phyloP scores from a whole-genome alignment of 805 yeast species.

The Saccharomycopsis malanga region DNA sequence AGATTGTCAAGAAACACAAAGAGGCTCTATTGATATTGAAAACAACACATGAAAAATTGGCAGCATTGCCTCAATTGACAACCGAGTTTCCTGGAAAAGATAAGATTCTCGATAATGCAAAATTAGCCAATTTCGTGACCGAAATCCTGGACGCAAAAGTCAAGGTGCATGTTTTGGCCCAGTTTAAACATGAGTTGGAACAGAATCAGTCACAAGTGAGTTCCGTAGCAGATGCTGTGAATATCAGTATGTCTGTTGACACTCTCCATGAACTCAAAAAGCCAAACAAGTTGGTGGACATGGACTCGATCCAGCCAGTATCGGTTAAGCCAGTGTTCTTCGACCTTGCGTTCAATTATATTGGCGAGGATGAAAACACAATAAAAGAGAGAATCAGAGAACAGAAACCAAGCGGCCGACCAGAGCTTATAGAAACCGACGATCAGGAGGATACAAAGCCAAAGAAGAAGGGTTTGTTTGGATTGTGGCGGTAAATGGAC shows the following conservation, averaged over 20 bases:
- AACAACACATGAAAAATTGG: slow-evolving; percentile 23
- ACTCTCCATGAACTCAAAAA: slow-evolving; percentile 25
- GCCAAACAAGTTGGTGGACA: slow-evolving; percentile 23
- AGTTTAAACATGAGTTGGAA: slow-evolving; percentile 32
- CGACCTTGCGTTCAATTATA: slow-evolving; percentile 82
- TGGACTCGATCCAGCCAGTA: slow-evolving; percentile 45
- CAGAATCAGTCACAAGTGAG: slow-evolving; percentile 26
- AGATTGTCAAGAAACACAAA: slow-evolving; percentile 33
- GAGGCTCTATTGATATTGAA: slow-evolving; percentile 38
- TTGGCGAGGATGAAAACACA: slow-evolving; percentile 33
- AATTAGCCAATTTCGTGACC: slow-evolving; percentile 26
- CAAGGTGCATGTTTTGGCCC: slow-evolving; percentile 42
- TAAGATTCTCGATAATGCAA: slow-evolving; percentile 33
- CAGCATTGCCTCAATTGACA: slow-evolving; percentile 19
- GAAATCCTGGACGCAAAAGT: slow-evolving; percentile 23
- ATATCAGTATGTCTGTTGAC: slow-evolving; percentile 25
- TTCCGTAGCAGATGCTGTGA: slow-evolving; percentile 31
- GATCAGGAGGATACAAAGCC: slow-evolving; percentile 25
- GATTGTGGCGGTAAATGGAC: slow-evolving; percentile 51
- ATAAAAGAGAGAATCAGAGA: slow-evolving; percentile 17
- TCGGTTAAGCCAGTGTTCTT: slow-evolving; percentile 84
- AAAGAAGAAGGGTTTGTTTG: slow-evolving; percentile 64
- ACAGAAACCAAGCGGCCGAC: background rate
- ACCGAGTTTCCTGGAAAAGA: slow-evolving; percentile 6
- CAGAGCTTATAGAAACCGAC: background rate